Conservation (phyloP, 495 filamentous ascomycete genomes). For the Aspergillus cavernicola region DNA sequence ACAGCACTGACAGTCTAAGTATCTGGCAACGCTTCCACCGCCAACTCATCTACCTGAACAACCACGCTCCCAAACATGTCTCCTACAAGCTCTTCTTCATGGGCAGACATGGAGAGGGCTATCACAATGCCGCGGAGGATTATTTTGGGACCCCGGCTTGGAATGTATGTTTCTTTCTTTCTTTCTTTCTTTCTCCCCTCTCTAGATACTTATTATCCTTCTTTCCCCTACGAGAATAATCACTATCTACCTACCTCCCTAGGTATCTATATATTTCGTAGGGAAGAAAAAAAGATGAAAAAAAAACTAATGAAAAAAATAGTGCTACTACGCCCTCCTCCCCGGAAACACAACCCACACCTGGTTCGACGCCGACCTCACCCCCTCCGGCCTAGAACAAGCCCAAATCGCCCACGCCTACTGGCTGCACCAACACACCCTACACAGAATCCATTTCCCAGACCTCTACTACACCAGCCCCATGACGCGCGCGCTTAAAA, state of each 20-base stretch:
- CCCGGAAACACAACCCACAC: slow-evolving; percentile 61
- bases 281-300: not conserved
- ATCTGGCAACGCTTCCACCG: slow-evolving; percentile 66
- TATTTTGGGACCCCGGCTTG: slow-evolving; percentile 66
- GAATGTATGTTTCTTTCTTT: slow-evolving; percentile 47
- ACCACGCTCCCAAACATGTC: slow-evolving; percentile 36
- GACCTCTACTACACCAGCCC: slow-evolving; percentile 67
- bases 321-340: slow-evolving; percentile 72
- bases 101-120: slow-evolving; percentile 69
- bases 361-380: slow-evolving; percentile 72
- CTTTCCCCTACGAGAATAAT: too few species aligned
- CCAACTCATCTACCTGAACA: slow-evolving; percentile 54
- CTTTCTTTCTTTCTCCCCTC: not conserved
- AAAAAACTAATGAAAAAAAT: not conserved
- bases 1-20: slow-evolving; percentile 39
- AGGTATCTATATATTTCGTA: too few species aligned
- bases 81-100: slow-evolving; percentile 68
- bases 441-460: slow-evolving; percentile 58
- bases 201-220: too few species aligned
- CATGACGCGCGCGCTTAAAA: slow-evolving; percentile 62
- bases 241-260: too few species aligned
- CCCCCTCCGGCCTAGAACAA: slow-evolving; percentile 54
- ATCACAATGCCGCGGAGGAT: slow-evolving; percentile 60
- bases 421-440: slow-evolving; percentile 54
- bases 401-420: slow-evolving; percentile 59